Evolutionary conservation across 2,329 filamentous ascomycete species (phyloP), one percentile per base, ranked within the genome.

Genomic region (Sporothrix sp.): DNA sequence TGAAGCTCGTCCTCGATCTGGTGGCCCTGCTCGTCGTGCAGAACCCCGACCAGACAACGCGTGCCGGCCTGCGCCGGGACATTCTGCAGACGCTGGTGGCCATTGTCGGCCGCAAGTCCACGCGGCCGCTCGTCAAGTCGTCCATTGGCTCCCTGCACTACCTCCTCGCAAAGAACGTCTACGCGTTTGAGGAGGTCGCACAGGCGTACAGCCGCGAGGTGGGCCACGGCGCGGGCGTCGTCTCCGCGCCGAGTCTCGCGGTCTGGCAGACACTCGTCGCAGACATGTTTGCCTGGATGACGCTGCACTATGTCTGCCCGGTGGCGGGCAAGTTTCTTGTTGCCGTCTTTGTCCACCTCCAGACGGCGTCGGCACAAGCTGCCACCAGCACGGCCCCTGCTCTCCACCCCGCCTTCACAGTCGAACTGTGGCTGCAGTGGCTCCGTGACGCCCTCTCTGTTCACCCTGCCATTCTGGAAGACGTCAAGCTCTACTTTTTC

Each of bases 81-180:
- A 68, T 83, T 7, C 59, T 82, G 14, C 63, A 71, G 23, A 74
- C 68, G 5, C 70, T 82, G 7, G 60, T 85, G 14, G 73, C 76
- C 2, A 78, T 83, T 13, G 73, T 86, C 37, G 71, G 74, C 20
- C 74, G 78, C 51, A 72, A 77, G 53, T 79, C 79, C 30, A 72
- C 79, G 14, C 81, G 78, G 56, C 75, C 81, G 9, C 71, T 82
- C 47, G 79, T 81, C 36, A 87, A 87, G 62, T 84, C 84, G 32
- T 78, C 82, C 7, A 75, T 88, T 54, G 81, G 82, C 59, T 76
- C 76, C 14, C 67, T 87, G 33, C 80, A 84, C 43, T 75, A 82
- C 58, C 76, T 88, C 51, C 61, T 88, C 3, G 68, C 71, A 43
- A 87, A 85, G 62, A 67, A 70, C 2, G 69, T 82, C 11, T 65